Evolutionary conservation across 2,329 filamentous ascomycete genomes (phyloP).

Genomic region (Zasmidium citrigriseum): DNA sequence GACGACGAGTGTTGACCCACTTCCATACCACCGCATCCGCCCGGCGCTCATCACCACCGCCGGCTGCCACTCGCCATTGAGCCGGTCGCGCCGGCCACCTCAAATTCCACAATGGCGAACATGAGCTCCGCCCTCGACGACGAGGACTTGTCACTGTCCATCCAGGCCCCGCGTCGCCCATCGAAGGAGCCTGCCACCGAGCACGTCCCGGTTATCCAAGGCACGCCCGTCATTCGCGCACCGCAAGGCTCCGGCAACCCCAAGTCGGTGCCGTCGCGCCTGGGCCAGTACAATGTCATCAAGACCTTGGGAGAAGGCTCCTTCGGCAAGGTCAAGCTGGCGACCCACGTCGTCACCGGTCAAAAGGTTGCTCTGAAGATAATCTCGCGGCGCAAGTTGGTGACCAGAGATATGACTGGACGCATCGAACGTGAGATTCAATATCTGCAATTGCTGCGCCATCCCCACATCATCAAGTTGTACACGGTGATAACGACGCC

Average conservation of each 20-base stretch:
- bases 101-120: constrained; percentile 16
- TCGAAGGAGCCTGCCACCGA: constrained; percentile 39
- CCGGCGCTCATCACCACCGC: neutral
- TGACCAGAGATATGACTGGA: constrained; percentile 96
- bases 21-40: neutral
- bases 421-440: constrained; percentile 97
- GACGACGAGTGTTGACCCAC: neutral
- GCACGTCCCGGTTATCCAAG: constrained; percentile 26
- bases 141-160: constrained; percentile 43
- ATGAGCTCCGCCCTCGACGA: constrained; percentile 43
- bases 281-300: constrained; percentile 89
- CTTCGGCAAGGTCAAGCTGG: constrained; percentile 98
- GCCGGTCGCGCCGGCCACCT: constrained; percentile 16
- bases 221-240: constrained; percentile 24
- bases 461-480: constrained; percentile 99
- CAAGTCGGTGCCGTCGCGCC: constrained; percentile 50
- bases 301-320: constrained; percentile 93
- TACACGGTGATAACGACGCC: constrained; percentile 95
- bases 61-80: constrained; percentile 1
- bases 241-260: constrained; percentile 39
- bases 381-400: constrained; percentile 92
- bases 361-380: constrained; percentile 98
- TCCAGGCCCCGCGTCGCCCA: constrained; percentile 31
- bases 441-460: constrained; percentile 90
- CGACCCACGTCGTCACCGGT: constrained; percentile 85